Evolutionary conservation across 345 rosid genomes (phyloP), one percentile per base, ranked within the genome.

Genomic region (Aquilaria sinensis): DNA sequence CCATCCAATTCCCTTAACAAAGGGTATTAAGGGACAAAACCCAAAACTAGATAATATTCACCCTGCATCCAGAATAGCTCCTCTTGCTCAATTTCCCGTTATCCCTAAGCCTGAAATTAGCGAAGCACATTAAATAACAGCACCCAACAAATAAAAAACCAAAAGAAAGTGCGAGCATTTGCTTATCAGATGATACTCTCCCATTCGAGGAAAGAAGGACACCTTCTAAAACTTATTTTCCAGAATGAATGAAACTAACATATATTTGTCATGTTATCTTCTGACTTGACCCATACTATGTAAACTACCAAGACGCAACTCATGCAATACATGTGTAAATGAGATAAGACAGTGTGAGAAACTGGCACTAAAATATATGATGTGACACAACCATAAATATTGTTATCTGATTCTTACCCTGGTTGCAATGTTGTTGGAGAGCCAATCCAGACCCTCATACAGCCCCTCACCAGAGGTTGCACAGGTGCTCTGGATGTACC

Each of bases 401-500:
- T 15, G 30, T 11, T 31, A 12, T 16, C 41, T 29, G 13, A 53
- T 53, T 41, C 33, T 13, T 53, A 83, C 97, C 84, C 85, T 90
- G 90, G 62, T 85, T 48, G 95, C 92, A 46, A 90, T 87, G 74
- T 90, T 89, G 81, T 80, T 86, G 67, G 94, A 86, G 66, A 89
- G 94, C 96, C 96, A 89, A 56, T 89, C 96, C 60, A 90, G 72
- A 66, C 92, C 96, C 80, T 90, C 96, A 43, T 90, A 87, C 53
- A 90, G 84, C 57, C 97, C 97, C 70, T 87, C 97, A 59, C 97
- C 95, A 5, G 88, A 75, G 54, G 97, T 90, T 54, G 97, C 96
- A 61, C 96, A 89, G 14, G 96, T 89, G 79, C 94, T 89, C 89
- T 89, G 96, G 66, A 89, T 89, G 72, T 89, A 89, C 96, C 96